Conservation (phyloP, 176 grass and related monocot genomes). For the Hyparrhenia diplandra region DNA sequence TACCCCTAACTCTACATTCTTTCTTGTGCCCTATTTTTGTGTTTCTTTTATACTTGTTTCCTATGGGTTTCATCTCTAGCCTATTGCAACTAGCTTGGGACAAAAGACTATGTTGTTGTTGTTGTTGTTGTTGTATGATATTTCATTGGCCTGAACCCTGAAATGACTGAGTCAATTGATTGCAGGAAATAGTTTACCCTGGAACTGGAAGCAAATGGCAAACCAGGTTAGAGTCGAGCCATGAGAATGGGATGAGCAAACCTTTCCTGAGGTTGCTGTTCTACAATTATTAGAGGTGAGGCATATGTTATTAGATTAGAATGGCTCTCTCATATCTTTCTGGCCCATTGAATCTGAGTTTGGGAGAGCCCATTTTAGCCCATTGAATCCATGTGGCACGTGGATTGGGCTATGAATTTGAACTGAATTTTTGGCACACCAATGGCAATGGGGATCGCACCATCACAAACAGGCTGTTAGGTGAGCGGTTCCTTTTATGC, state of each 20-base stretch:
- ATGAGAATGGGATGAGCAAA: not conserved
- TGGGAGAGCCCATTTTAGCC: too few species aligned
- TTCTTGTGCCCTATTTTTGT: too few species aligned
- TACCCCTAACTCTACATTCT: too few species aligned
- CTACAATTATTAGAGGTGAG: conserved; percentile 4
- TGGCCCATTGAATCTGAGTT: not conserved
- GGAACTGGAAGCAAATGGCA: not conserved
- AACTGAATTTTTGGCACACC: not conserved
- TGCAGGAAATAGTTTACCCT: not conserved
- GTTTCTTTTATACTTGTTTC: too few species aligned
- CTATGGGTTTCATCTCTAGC: too few species aligned
- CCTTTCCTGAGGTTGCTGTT: not conserved
- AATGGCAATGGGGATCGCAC: not conserved
- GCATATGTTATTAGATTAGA: not conserved
- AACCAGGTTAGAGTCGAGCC: not conserved
- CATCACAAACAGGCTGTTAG: not conserved
- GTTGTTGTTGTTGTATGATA: too few species aligned
- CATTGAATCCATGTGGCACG: not conserved
- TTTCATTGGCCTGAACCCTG: not conserved
- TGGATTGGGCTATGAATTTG: not conserved
- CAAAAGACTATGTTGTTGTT: too few species aligned
- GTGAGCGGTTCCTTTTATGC: not conserved
- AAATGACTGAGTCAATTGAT: conserved; percentile 12
- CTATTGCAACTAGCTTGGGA: too few species aligned
- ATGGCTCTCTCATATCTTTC: not conserved